Percentiles rank a stretch among this genome's conserved stretches.
These are phyloP conservation scores for Lactarius tabidus DNA, from an alignment of 768 basidiomycete genomes.

Conservation along the genomic window DNA sequence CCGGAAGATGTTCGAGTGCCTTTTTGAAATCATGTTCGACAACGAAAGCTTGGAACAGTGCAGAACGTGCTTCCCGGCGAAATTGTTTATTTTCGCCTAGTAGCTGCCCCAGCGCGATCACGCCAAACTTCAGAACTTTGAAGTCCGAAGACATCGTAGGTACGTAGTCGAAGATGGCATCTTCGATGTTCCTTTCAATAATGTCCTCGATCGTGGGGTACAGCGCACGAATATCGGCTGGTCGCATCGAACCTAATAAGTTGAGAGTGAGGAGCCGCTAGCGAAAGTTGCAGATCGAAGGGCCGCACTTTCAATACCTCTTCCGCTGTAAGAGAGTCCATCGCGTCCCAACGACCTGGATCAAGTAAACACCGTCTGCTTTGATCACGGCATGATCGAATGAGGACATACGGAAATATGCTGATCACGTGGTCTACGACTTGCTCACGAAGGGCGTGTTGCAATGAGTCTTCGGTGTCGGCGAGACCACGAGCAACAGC, in stretches of 20 bases:
- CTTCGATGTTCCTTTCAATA: not conserved
- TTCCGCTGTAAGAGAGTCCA: not conserved
- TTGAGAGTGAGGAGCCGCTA: not conserved
- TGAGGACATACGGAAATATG: slow-evolving; percentile 3
- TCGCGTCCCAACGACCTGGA: not conserved
- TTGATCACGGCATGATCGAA: not conserved
- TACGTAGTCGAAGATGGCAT: not conserved
- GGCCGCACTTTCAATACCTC: not conserved
- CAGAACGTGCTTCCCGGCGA: not conserved
- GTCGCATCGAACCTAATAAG: not conserved
- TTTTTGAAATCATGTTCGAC: not conserved
- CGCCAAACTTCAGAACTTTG: not conserved
- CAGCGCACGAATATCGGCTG: not conserved
- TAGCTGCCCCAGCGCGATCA: not conserved
- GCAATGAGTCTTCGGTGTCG: not conserved
- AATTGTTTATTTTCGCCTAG: not conserved
- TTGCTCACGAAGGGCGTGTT: not conserved
- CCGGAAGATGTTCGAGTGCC: not conserved
- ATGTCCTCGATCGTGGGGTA: not conserved
- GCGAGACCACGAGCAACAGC: not conserved
- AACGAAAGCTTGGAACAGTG: not conserved
- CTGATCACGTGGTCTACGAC: not conserved
- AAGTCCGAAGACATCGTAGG: not conserved
- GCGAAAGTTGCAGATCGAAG: not conserved
- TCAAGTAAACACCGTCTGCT: not conserved